Percentiles rank a stretch among this genome's conserved stretches.
phyloP scores from a whole-genome alignment of 495 filamentous ascomycete genomes.

The Bombardia bombarda region DNA sequence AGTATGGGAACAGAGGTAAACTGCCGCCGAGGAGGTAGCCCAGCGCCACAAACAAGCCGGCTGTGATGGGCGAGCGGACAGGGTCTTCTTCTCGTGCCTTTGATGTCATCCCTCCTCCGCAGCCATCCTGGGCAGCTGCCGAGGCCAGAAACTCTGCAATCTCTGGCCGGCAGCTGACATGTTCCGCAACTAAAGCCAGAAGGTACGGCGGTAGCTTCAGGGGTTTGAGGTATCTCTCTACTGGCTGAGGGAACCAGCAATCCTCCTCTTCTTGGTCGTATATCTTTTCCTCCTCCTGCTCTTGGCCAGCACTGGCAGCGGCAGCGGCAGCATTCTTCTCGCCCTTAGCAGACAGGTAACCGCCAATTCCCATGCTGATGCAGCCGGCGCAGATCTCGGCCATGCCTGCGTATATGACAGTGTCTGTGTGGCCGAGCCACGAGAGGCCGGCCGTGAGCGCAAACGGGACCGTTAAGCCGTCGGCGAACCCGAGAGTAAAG shows the following conservation, averaged over 20 bases:
- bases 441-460: conserved; percentile 51
- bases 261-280: not conserved
- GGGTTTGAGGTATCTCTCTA: not conserved
- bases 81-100: not conserved
- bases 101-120: not conserved
- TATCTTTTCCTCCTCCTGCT: not conserved
- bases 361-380: conserved; percentile 61
- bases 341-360: conserved; percentile 45
- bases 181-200: not conserved
- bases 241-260: not conserved
- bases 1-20: conserved; percentile 50
- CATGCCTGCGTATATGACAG: conserved; percentile 58
- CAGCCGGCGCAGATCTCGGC: conserved; percentile 57
- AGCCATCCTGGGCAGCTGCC: not conserved
- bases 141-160: not conserved
- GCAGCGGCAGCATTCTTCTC: conserved; percentile 16
- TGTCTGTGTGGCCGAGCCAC: conserved; percentile 44
- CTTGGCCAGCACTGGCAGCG: not conserved
- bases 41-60: conserved; percentile 40
- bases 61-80: conserved; percentile 8
- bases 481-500: conserved; percentile 47
- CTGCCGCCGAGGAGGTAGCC: conserved; percentile 49
- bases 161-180: not conserved
- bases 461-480: conserved; percentile 56
- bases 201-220: not conserved